Evolutionary conservation across 352 stramenopile species (phyloP).

Genomic region (Globisporangium spinosum): DNA sequence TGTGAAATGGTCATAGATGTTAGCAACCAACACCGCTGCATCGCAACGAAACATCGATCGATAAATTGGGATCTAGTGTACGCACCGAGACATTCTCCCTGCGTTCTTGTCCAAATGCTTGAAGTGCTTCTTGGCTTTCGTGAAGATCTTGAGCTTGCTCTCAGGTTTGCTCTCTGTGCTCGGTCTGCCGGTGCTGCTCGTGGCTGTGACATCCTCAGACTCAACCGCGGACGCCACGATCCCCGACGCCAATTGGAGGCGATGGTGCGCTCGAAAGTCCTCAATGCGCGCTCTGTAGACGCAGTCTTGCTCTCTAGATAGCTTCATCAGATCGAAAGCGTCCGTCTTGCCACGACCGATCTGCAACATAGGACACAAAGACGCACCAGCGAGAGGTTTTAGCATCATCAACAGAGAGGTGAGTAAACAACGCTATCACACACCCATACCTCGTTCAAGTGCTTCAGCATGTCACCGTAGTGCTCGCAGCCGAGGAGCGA

Average conservation of each 20-base stretch:
- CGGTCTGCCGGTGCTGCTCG: slow-evolving; percentile 26
- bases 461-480: slow-evolving; percentile 78
- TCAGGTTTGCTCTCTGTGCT: slow-evolving; percentile 46
- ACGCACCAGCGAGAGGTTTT: background rate
- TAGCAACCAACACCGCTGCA: background rate
- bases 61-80: background rate
- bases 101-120: slow-evolving; percentile 53
- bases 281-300: slow-evolving; percentile 71
- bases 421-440: background rate
- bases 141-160: slow-evolving; percentile 49
- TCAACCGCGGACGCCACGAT: slow-evolving; percentile 74
- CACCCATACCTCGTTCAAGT: slow-evolving; percentile 67
- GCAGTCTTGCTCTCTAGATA: slow-evolving; percentile 58
- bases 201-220: slow-evolving; percentile 27
- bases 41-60: background rate
- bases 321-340: slow-evolving; percentile 40
- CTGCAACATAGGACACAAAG: slow-evolving; percentile 21
- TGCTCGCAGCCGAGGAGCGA: slow-evolving; percentile 53
- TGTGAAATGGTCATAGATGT: slow-evolving; percentile 15
- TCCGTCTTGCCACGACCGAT: slow-evolving; percentile 54
- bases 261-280: slow-evolving; percentile 81
- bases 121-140: slow-evolving; percentile 59
- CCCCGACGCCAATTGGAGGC: slow-evolving; percentile 70
- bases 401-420: background rate
- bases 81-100: slow-evolving; percentile 45